These are phyloP conservation scores for Limonium bicolor DNA, from an alignment of 148 eudicot genomes.

Conservation along the genomic window DNA sequence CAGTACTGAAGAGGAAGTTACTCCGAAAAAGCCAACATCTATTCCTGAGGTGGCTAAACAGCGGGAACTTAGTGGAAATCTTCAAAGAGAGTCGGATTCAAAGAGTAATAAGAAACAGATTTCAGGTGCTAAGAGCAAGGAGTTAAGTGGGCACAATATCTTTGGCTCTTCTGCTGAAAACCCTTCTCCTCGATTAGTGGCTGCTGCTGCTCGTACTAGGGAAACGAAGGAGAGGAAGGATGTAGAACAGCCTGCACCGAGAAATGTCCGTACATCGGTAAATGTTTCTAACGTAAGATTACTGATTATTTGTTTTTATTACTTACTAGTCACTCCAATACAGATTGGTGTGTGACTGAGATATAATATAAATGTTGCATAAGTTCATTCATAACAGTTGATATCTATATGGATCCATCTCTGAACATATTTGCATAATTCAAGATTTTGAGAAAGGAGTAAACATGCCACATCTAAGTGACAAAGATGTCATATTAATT, in stretches of 20 bases:
- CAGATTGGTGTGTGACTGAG: too few species aligned
- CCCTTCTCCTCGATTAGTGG: slow-evolving; percentile 36
- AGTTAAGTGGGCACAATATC: slow-evolving; percentile 70
- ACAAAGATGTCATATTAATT: background rate
- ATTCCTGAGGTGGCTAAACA: slow-evolving; percentile 80
- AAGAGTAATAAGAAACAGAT: slow-evolving; percentile 51
- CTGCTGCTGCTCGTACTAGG: slow-evolving; percentile 8
- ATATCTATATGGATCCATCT: too few species aligned
- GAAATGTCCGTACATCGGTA: slow-evolving; percentile 13
- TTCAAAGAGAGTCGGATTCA: slow-evolving; percentile 42
- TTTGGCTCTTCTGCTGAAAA: slow-evolving; percentile 77
- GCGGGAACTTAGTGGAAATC: slow-evolving; percentile 70
- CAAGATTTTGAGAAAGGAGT: too few species aligned
- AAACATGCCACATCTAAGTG: background rate
- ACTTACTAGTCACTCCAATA: background rate
- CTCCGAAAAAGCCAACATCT: slow-evolving; percentile 63
- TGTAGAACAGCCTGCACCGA: slow-evolving; percentile 27
- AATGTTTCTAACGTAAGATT: slow-evolving; percentile 6
- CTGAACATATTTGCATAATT: too few species aligned
- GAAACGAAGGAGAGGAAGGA: slow-evolving; percentile 4
- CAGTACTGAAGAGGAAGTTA: slow-evolving; percentile 44
- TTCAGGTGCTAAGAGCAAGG: slow-evolving; percentile 69
- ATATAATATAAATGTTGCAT: too few species aligned
- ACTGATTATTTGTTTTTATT: background rate
- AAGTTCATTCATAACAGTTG: background rate